Conservation (phyloP, 352 stramenopile genomes). For the Pythium insidiosum region DNA sequence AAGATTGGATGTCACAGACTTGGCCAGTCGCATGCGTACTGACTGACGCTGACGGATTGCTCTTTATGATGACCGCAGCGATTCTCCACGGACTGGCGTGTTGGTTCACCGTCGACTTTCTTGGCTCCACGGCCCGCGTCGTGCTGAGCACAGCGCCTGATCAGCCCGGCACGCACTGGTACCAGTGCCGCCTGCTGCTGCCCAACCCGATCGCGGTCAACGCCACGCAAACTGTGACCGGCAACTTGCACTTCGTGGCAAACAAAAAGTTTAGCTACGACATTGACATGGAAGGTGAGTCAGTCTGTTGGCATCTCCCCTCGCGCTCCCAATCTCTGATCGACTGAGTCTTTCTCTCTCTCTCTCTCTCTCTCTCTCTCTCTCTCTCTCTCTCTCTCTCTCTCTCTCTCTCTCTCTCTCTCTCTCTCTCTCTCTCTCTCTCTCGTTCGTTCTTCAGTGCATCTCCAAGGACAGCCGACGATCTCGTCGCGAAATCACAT, state of each 20-base stretch:
- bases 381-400: too few species aligned
- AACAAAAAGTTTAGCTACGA: slow-evolving; percentile 97
- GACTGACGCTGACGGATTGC: too few species aligned
- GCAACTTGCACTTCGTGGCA: slow-evolving; percentile 86
- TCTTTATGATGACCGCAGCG: too few species aligned
- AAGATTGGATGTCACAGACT: too few species aligned
- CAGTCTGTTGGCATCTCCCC: neutral
- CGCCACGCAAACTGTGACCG: slow-evolving; percentile 79
- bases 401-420: too few species aligned
- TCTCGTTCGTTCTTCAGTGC: too few species aligned
- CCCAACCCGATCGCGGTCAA: slow-evolving; percentile 90
- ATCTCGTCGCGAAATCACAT: slow-evolving; percentile 82
- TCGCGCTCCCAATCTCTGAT: too few species aligned
- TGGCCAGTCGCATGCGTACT: too few species aligned
- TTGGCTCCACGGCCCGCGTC: slow-evolving; percentile 72
- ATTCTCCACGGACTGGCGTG: slow-evolving; percentile 96
- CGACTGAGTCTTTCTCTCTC: too few species aligned
- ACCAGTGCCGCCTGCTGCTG: slow-evolving; percentile 92
- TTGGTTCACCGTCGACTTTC: slow-evolving; percentile 99
- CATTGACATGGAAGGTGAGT: slow-evolving; percentile 78
- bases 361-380: too few species aligned
- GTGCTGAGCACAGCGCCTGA: slow-evolving; percentile 82
- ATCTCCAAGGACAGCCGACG: slow-evolving; percentile 81
- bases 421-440: too few species aligned
- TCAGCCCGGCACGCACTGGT: slow-evolving; percentile 79